phyloP scores from a whole-genome alignment of 1,284 basidiomycete genomes.

The Austroboletus niveus region DNA sequence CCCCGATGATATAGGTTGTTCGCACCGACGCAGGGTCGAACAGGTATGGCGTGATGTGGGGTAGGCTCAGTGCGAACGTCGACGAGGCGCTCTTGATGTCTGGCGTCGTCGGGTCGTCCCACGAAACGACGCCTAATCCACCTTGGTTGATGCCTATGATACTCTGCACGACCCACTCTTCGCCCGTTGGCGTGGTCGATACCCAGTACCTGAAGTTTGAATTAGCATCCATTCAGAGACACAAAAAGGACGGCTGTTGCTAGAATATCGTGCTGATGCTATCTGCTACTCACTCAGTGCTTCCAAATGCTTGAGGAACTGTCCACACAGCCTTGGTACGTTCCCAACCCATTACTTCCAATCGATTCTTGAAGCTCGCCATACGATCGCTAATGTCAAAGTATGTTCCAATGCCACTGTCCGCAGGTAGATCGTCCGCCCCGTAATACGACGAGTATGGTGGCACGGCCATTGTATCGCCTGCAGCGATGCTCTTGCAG shows the following conservation, averaged over 20 bases:
- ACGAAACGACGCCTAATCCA: constrained; percentile 62
- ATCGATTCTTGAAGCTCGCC: constrained; percentile 58
- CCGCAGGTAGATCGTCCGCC: constrained; percentile 17
- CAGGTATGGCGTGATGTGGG: constrained; percentile 40
- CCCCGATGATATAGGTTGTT: constrained; percentile 27
- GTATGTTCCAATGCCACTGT: constrained; percentile 31
- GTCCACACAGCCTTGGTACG: constrained; percentile 58
- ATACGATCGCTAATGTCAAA: constrained; percentile 64
- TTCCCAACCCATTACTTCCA: constrained; percentile 63
- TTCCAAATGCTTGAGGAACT: constrained; percentile 75
- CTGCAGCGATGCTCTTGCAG: constrained; percentile 37
- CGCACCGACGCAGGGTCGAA: constrained; percentile 32
- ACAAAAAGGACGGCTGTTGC: neutral
- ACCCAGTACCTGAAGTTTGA: constrained; percentile 56
- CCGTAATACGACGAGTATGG: constrained; percentile 23
- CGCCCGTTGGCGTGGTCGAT: constrained; percentile 55
- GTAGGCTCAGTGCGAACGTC: constrained; percentile 45
- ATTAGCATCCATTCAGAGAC: neutral
- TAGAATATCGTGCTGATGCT: neutral
- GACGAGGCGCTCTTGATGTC: constrained; percentile 62
- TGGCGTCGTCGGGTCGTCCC: constrained; percentile 61
- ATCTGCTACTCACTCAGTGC: constrained; percentile 41
- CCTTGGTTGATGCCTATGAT: constrained; percentile 72
- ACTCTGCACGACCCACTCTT: constrained; percentile 64
- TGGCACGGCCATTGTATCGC: constrained; percentile 23